A percentile compares a stretch with the other conserved stretches of the same genome.
These are phyloP conservation scores for Pouteria glomerata DNA, from an alignment of 148 eudicot genomes.

Conservation along the genomic window DNA sequence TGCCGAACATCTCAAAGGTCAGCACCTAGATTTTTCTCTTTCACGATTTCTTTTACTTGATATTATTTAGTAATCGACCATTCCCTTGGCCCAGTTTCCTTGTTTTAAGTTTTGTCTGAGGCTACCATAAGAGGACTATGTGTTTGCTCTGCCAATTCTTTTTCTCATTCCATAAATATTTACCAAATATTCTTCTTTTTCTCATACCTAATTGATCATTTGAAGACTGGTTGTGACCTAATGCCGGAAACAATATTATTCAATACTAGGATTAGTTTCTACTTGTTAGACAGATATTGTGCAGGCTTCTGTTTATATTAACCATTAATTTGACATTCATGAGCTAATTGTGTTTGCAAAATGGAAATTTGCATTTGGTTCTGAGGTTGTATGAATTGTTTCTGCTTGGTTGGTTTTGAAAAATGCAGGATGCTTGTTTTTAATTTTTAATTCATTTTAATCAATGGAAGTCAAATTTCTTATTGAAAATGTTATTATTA, in stretches of 20 bases:
- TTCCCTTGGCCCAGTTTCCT: not conserved
- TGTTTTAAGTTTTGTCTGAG: not conserved
- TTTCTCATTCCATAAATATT: not conserved
- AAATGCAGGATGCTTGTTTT: not conserved
- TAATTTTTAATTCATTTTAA: not conserved
- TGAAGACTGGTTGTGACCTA: not conserved
- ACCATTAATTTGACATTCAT: not conserved
- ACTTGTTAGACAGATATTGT: not conserved
- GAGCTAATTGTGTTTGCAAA: not conserved
- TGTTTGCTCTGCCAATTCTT: not conserved
- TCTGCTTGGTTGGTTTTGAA: not conserved
- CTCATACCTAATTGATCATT: not conserved
- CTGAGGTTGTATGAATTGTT: not conserved
- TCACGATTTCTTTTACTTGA: not conserved
- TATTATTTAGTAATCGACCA: not conserved
- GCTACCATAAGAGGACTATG: not conserved
- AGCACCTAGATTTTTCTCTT: conserved; percentile 11
- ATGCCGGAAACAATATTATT: not conserved
- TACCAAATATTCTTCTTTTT: not conserved
- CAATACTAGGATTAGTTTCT: not conserved
- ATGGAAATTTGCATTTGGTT: not conserved
- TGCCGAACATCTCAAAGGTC: conserved; percentile 39
- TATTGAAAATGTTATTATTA: not conserved
- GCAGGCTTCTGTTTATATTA: not conserved
- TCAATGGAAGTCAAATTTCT: not conserved